Percentiles rank a stretch among this genome's conserved stretches.
phyloP scores from a whole-genome alignment of 345 rosid species.

The Linum trigynum region DNA sequence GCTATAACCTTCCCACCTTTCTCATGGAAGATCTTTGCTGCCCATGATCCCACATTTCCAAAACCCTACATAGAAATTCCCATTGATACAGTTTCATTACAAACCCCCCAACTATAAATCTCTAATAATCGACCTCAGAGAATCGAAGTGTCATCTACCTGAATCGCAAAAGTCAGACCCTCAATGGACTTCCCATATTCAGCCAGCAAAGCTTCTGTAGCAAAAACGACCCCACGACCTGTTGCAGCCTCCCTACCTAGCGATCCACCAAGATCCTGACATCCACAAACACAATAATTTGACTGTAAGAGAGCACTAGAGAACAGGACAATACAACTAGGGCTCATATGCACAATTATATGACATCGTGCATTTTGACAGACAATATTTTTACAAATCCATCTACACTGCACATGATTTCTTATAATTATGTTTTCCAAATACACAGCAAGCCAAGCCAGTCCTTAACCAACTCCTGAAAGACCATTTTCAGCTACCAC shows the following conservation, averaged over 20 bases:
- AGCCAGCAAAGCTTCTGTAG: conserved; percentile 85
- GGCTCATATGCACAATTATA: not conserved
- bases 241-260: conserved; percentile 98
- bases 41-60: conserved; percentile 98
- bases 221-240: conserved; percentile 86
- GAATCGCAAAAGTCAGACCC: conserved; percentile 79
- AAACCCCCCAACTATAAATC: no score
- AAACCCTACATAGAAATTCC: conserved; percentile 48
- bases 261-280: conserved; percentile 98
- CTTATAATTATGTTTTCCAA: no score
- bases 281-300: not conserved
- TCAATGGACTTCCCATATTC: conserved; percentile 71
- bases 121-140: no score
- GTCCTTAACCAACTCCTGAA: no score
- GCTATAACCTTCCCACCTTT: conserved; percentile 90
- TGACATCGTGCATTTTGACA: not conserved
- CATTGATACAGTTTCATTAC: no score
- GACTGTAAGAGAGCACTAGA: no score
- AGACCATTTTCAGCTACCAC: not conserved
- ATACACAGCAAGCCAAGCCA: no score
- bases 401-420: no score
- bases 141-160: conserved; percentile 32
- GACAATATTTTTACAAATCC: no score
- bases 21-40: conserved; percentile 72
- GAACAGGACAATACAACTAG: no score